phyloP scores from a whole-genome alignment of 2,329 filamentous ascomycete genomes.

The Cercospora sojina region DNA sequence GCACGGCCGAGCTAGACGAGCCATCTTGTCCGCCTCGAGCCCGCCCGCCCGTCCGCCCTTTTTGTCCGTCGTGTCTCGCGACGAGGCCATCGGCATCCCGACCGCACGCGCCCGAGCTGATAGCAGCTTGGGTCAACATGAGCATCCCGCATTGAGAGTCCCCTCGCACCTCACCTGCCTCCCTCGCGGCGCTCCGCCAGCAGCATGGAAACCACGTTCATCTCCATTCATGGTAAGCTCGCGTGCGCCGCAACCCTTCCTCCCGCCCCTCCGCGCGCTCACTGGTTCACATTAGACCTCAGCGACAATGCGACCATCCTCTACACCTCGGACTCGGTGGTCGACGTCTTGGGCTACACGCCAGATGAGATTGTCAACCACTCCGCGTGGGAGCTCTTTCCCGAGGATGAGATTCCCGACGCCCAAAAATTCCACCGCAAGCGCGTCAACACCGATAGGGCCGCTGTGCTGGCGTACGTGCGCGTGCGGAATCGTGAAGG shows the following conservation, averaged over 20 bases:
- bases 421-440: constrained; percentile 71
- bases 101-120: not conserved
- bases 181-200: not conserved
- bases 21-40: not conserved
- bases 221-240: constrained; percentile 79
- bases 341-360: constrained; percentile 77
- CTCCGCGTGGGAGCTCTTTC: constrained; percentile 84
- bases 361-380: constrained; percentile 72
- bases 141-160: not conserved
- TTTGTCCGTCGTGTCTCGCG: too few relatives aligned
- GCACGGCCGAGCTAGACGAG: not conserved
- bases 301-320: constrained; percentile 73
- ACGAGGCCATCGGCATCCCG: not conserved
- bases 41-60: too few relatives aligned
- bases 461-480: constrained; percentile 78
- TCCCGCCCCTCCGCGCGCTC: not conserved
- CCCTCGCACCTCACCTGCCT: not conserved
- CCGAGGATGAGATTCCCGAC: constrained; percentile 74
- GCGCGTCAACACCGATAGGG: constrained; percentile 76
- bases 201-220: constrained; percentile 62
- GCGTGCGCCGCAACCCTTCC: not conserved
- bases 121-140: not conserved
- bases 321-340: constrained; percentile 79
- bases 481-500: constrained; percentile 67
- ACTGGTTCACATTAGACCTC: constrained; percentile 57